phyloP scores from a whole-genome alignment of 306 rosid species.

The Heteromeles arbutifolia region DNA sequence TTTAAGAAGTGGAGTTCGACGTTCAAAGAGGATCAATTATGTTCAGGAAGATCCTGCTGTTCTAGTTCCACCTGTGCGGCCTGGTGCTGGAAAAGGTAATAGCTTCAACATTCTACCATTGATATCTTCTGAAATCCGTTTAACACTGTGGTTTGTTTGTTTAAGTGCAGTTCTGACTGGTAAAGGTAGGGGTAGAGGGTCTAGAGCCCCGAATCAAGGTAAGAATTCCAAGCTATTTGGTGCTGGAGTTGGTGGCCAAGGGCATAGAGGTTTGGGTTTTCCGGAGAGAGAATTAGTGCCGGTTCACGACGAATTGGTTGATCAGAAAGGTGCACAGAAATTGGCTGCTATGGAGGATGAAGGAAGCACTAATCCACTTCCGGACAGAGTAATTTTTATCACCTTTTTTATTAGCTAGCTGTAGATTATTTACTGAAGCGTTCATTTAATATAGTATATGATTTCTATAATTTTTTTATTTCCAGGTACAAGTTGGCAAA shows the following conservation, averaged over 20 bases:
- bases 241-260: conserved; percentile 22
- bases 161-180: conserved; percentile 16
- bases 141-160: not conserved
- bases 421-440: not conserved
- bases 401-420: not conserved
- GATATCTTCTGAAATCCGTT: not conserved
- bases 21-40: conserved; percentile 42
- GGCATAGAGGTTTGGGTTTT: conserved; percentile 16
- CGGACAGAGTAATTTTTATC: conserved; percentile 23
- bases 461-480: not conserved
- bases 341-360: conserved; percentile 27
- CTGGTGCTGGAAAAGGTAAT: conserved; percentile 31
- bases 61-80: conserved; percentile 33
- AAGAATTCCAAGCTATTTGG: conserved; percentile 24
- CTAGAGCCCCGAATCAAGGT: conserved; percentile 36
- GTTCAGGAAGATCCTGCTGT: conserved; percentile 27
- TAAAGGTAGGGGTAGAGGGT: conserved; percentile 34
- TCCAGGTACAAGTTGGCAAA: conserved; percentile 29
- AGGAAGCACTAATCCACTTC: conserved; percentile 31
- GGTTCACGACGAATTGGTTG: conserved; percentile 22
- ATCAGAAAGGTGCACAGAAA: conserved; percentile 27
- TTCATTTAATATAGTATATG: not conserved
- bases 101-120: not conserved
- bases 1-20: conserved; percentile 40
- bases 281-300: conserved; percentile 21